Conservation (phyloP, 148 eudicot genomes). For the Silene uniflora region DNA sequence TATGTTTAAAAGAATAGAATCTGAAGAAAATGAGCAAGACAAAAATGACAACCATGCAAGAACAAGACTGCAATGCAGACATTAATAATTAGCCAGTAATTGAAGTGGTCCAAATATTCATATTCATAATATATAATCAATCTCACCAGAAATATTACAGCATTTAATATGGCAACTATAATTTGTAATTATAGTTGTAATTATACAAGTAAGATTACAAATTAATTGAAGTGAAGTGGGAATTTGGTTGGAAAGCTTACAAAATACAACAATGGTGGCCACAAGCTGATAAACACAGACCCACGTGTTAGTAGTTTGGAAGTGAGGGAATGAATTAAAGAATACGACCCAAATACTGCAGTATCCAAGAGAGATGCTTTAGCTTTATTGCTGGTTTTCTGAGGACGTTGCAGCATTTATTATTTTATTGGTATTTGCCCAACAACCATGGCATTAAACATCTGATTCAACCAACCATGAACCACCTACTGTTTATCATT, state of each 20-base stretch:
- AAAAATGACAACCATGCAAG: conserved; percentile 28
- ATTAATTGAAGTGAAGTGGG: conserved; percentile 1
- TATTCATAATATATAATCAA: conserved; percentile 10
- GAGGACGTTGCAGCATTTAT: not conserved
- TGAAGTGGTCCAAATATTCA: conserved; percentile 27
- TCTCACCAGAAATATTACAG: not conserved
- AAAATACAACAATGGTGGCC: conserved; percentile 34
- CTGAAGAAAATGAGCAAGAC: conserved; percentile 31
- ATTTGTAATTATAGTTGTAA: not conserved
- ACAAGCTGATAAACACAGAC: conserved; percentile 26
- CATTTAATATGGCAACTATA: conserved; percentile 19
- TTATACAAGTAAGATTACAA: not conserved
- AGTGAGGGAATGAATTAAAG: conserved; percentile 1
- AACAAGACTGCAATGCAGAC: conserved; percentile 23
- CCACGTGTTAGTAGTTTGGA: conserved; percentile 27
- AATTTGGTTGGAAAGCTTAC: conserved; percentile 25
- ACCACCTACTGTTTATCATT: not conserved
- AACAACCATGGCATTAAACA: not conserved
- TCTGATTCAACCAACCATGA: not conserved
- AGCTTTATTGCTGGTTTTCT: not conserved
- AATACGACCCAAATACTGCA: conserved; percentile 12
- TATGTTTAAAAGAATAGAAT: conserved; percentile 9
- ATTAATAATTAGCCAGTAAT: conserved; percentile 22
- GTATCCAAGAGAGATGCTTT: conserved; percentile 8
- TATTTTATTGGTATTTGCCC: not conserved